Evolutionary conservation across 1,284 basidiomycete genomes (phyloP).

Genomic region (Fomitiporia mediterranea): DNA sequence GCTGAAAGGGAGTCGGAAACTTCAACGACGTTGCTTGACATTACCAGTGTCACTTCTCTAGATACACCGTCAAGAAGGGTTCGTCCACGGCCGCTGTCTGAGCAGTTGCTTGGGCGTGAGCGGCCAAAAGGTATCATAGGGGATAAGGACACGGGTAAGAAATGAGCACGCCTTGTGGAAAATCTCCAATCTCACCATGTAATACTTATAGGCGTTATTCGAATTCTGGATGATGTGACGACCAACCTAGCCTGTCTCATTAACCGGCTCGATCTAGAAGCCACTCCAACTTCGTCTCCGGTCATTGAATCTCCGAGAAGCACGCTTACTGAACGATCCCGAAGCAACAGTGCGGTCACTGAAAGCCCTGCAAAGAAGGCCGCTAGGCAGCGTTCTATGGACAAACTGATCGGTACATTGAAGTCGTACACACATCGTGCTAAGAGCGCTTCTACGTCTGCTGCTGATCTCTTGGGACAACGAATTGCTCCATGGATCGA

Average conservation of each 20-base stretch:
- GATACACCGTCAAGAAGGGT: conserved; percentile 49
- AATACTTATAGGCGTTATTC: conserved; percentile 48
- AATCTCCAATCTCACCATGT: background rate
- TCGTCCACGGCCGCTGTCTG: conserved; percentile 56
- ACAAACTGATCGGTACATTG: conserved; percentile 51
- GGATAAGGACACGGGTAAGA: conserved; percentile 45
- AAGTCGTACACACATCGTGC: conserved; percentile 54
- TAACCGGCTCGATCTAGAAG: conserved; percentile 67
- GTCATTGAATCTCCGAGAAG: background rate
- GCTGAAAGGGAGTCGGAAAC: conserved; percentile 41
- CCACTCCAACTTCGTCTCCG: conserved; percentile 49
- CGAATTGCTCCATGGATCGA: conserved; percentile 62
- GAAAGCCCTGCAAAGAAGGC: conserved; percentile 26
- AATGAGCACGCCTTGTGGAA: conserved; percentile 1
- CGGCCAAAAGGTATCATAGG: conserved; percentile 51
- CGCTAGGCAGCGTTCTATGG: conserved; percentile 34
- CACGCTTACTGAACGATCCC: background rate
- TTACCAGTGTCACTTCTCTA: conserved; percentile 13
- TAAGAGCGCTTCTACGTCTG: conserved; percentile 17
- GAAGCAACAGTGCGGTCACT: conserved; percentile 19
- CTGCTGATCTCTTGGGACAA: conserved; percentile 39
- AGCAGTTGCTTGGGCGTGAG: conserved; percentile 49
- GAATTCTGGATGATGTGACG: conserved; percentile 67
- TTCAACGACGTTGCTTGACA: conserved; percentile 26
- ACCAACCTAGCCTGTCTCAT: conserved; percentile 73